Evolutionary conservation across 1,284 basidiomycete species (phyloP), one percentile per base, ranked within the genome.

Genomic region (Polyporus tsugae): DNA sequence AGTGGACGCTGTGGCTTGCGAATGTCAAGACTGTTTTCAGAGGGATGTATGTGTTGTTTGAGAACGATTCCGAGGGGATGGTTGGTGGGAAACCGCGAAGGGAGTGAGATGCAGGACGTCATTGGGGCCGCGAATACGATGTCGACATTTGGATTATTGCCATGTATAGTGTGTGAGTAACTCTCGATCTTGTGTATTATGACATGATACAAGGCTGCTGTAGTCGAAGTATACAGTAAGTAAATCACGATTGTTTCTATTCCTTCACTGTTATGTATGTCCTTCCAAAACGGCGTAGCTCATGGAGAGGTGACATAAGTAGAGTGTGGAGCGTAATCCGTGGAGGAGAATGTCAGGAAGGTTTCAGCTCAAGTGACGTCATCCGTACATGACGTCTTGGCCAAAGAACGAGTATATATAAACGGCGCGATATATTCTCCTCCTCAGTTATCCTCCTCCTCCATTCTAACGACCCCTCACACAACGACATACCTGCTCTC

Each of bases 311-410:
- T 25, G 4, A 25, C 46, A 49, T 25, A 46, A 7, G 7, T 9
- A 49, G 3, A 49, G 10, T 55, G 29, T 46, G 52, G 25, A 33
- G 52, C 17, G 52, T 25, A 53, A 25, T 29, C 29, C 29, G 1
- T 2, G 29, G 1, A 29, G 29, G 29, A 29, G 29, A 29, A 29
- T 29, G 29, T 29, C 29, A 29, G 29, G 29, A 29, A 29, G 29
- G 29, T 29, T 29, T 29, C 25, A 11, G 25, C 15, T 15, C 29
- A 17, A 55, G 5, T 55, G 52, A 55, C 52, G 29, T 55, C 52
- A 55, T 55, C 39, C 29, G 29, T 19, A 33, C 29, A 55, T 55
- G 52, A 55, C 52, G 52, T 55, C 15, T 55, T 55, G 52, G 22
- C 10, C 46, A 49, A 22, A 49, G 22, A 22, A 25, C 46, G 4